Percentiles rank a stretch among this genome's conserved stretches.
phyloP scores from a whole-genome alignment of 2,329 filamentous ascomycete species.

The Zalaria sp. region DNA sequence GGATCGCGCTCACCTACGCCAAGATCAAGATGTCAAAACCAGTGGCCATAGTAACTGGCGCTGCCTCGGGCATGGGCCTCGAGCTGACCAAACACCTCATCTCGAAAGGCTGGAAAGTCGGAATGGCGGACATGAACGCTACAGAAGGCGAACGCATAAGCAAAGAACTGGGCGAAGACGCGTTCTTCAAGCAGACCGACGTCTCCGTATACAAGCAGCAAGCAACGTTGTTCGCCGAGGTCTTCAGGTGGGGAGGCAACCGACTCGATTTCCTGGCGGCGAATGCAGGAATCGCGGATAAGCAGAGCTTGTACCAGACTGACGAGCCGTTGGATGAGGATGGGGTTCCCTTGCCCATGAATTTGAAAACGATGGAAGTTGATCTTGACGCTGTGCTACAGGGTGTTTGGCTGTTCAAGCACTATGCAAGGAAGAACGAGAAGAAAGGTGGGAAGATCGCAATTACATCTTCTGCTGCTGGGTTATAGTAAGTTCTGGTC shows the following conservation, averaged over 20 bases:
- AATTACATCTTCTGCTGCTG: slow-evolving; percentile 14
- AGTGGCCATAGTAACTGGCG: neutral
- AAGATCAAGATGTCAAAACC: neutral
- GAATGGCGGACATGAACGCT: neutral
- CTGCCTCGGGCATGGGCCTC: neutral
- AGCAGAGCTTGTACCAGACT: slow-evolving; percentile 21
- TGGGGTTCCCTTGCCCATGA: slow-evolving; percentile 21
- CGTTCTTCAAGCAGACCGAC: slow-evolving; percentile 11
- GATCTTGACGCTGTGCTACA: slow-evolving; percentile 27
- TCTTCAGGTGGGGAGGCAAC: slow-evolving; percentile 25
- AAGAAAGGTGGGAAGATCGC: slow-evolving; percentile 24
- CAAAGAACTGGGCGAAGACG: slow-evolving; percentile 13
- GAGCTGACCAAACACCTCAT: neutral
- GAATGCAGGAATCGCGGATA: slow-evolving; percentile 29
- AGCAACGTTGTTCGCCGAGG: slow-evolving; percentile 23
- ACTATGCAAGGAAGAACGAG: slow-evolving; percentile 25
- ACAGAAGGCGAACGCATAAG: neutral
- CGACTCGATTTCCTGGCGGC: slow-evolving; percentile 28
- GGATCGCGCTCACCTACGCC: no score
- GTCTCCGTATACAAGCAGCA: slow-evolving; percentile 25
- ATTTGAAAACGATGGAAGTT: slow-evolving; percentile 24
- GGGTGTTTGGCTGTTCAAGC: slow-evolving; percentile 27
- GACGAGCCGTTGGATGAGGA: slow-evolving; percentile 13
- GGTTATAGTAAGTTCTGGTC: neutral
- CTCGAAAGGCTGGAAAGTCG: neutral